Conservation (phyloP, 345 rosid genomes). For the Luvunga scandens region DNA sequence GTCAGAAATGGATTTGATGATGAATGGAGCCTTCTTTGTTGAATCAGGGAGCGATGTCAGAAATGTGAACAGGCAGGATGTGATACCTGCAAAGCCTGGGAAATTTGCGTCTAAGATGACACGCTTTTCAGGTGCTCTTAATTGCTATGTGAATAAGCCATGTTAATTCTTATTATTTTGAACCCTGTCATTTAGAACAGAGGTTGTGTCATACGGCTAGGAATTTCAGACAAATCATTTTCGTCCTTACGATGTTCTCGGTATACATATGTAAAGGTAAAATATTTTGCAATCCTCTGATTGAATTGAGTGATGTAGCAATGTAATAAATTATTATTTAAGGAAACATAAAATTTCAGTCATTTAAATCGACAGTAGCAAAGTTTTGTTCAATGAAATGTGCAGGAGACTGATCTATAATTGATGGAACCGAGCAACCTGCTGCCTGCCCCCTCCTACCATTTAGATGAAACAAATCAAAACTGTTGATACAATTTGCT, state of each 20-base stretch:
- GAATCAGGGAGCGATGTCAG: slow-evolving; percentile 46
- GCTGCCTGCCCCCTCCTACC: background rate
- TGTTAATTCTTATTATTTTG: slow-evolving; percentile 16
- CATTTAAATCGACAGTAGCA: background rate
- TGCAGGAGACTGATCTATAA: background rate
- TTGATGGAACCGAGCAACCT: background rate
- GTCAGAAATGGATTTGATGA: slow-evolving; percentile 61
- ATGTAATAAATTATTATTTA: background rate
- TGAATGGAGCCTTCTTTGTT: slow-evolving; percentile 69
- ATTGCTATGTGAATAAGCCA: slow-evolving; percentile 28
- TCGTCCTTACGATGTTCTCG: background rate
- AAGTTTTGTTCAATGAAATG: background rate
- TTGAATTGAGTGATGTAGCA: background rate
- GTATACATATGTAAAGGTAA: background rate
- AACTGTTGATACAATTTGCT: background rate
- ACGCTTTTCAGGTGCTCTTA: slow-evolving; percentile 48
- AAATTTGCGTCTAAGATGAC: slow-evolving; percentile 36
- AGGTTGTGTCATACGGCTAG: background rate
- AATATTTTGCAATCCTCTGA: background rate
- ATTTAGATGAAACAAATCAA: background rate
- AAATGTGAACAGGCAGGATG: slow-evolving; percentile 10
- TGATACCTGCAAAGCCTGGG: slow-evolving; percentile 51
- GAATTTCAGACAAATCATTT: background rate
- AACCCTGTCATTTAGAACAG: slow-evolving; percentile 6
- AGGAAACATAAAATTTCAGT: slow-evolving; percentile 2